phyloP scores from a whole-genome alignment of 139 green algal species.

The Picochlorum sp. region DNA sequence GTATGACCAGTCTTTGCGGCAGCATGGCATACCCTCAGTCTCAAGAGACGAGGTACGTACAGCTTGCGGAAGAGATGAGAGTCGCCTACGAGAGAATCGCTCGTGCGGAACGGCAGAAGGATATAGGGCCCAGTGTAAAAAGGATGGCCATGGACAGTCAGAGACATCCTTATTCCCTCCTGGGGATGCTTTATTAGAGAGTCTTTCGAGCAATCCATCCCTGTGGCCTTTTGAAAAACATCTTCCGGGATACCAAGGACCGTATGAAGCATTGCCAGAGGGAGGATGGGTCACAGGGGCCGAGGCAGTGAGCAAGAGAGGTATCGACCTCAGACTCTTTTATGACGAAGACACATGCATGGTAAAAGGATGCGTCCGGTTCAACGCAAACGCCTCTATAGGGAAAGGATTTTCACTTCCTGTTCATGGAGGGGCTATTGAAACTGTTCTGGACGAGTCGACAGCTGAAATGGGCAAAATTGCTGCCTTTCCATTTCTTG shows the following conservation, averaged over 20 bases:
- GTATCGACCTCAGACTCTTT: conserved; percentile 38
- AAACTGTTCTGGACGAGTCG: conserved; percentile 33
- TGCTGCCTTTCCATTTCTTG: conserved; percentile 23
- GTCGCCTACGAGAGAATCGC: no score
- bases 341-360: conserved; percentile 22
- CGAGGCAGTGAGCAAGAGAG: conserved; percentile 5
- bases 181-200: conserved; percentile 11
- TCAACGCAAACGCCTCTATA: conserved; percentile 29
- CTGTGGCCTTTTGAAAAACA: conserved; percentile 38
- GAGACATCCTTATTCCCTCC: conserved; percentile 1
- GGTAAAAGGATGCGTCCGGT: conserved; percentile 21
- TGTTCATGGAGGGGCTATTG: conserved; percentile 33
- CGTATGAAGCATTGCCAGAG: conserved; percentile 12
- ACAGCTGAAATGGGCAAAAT: conserved; percentile 39
- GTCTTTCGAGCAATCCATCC: conserved; percentile 12
- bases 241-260: conserved; percentile 10
- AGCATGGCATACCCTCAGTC: no score
- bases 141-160: no score
- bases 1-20: no score
- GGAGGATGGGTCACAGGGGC: conserved; percentile 34
- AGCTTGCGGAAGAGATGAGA: no score
- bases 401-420: conserved; percentile 24
- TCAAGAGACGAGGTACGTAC: no score
- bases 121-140: no score
- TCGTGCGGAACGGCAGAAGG: no score